A percentile compares a stretch with the other conserved stretches of the same genome.
Evolutionary conservation across 768 basidiomycete species (phyloP).

Genomic region (Pleurotus salmoneostramineus): DNA sequence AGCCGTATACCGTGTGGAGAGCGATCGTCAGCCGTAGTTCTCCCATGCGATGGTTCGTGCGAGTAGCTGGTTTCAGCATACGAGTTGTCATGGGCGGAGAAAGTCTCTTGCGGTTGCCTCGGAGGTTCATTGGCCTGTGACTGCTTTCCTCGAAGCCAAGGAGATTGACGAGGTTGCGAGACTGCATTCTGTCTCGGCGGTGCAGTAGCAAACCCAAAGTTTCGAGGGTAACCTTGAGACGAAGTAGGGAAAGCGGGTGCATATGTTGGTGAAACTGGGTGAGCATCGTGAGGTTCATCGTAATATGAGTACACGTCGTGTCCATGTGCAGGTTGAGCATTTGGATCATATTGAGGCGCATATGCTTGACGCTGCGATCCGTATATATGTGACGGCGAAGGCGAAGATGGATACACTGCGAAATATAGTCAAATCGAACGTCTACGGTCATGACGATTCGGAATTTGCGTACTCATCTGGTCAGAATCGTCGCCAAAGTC

Average conservation of each 20-base stretch:
- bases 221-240: too few relatives aligned
- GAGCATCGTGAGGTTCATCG: not conserved
- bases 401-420: not conserved
- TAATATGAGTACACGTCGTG: not conserved
- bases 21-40: not conserved
- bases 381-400: not conserved
- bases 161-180: too few relatives aligned
- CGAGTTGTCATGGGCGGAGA: too few relatives aligned
- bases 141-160: too few relatives aligned
- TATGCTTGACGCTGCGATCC: too few relatives aligned
- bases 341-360: not conserved
- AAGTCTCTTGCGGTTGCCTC: not conserved
- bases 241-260: too few relatives aligned
- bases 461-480: not conserved
- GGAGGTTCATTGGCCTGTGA: not conserved
- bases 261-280: too few relatives aligned
- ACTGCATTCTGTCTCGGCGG: too few relatives aligned
- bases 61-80: not conserved
- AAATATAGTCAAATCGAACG: not conserved
- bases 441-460: not conserved
- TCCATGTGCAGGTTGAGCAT: not conserved
- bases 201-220: too few relatives aligned
- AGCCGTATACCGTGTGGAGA: conserved; percentile 41
- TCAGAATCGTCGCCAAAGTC: conserved; percentile 1
- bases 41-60: not conserved